Evolutionary conservation across 1,284 basidiomycete genomes (phyloP).

Genomic region (Thecaphora thlaspeos): DNA sequence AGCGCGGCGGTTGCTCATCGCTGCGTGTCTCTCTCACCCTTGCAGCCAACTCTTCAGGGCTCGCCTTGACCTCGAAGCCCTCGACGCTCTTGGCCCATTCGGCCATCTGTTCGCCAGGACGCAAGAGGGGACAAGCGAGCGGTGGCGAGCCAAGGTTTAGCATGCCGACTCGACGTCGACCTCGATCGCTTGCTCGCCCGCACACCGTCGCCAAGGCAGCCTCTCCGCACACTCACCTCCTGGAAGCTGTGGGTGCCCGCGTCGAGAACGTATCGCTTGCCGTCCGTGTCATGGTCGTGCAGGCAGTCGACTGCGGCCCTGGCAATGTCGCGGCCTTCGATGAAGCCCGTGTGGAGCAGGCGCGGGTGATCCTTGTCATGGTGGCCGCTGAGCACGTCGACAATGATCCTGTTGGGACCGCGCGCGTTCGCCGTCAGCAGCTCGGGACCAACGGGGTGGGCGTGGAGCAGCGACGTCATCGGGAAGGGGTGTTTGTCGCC

Average conservation of each 20-base stretch:
- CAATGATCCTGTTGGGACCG: neutral
- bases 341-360: neutral
- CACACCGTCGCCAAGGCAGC: neutral
- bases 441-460: conserved; percentile 1
- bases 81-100: neutral
- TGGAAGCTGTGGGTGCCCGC: neutral
- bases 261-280: neutral
- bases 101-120: neutral
- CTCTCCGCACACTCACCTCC: neutral
- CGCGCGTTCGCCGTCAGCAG: neutral
- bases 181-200: neutral
- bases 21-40: too few species aligned
- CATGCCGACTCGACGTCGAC: neutral
- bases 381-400: neutral
- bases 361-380: neutral
- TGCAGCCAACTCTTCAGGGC: neutral
- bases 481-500: conserved; percentile 1
- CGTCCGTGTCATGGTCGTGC: neutral
- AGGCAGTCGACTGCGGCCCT: neutral
- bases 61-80: too few species aligned
- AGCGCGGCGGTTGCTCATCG: too few species aligned
- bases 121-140: too few species aligned
- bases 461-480: neutral
- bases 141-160: too few species aligned
- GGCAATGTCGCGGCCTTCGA: conserved; percentile 3